Conservation (phyloP, 106 monocot genomes). For the Xerophyta viscosa region DNA sequence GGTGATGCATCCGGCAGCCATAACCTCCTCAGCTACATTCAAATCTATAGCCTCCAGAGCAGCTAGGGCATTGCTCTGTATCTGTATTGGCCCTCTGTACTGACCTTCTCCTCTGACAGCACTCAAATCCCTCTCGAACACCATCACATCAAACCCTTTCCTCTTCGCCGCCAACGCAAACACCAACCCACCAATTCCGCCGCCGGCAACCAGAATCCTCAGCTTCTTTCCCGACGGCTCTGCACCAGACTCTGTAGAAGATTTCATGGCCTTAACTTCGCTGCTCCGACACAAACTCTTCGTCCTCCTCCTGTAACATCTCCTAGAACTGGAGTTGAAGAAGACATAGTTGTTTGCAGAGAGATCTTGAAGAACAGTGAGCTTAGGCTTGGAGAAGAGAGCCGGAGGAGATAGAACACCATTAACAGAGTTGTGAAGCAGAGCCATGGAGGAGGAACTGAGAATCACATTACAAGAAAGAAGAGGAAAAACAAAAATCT, state of each 20-base stretch:
- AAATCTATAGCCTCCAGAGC: conserved; percentile 66
- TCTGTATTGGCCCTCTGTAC: conserved; percentile 82
- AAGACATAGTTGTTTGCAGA: neutral
- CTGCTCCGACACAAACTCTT: too few species aligned
- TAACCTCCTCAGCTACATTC: conserved; percentile 64
- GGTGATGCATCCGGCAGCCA: conserved; percentile 65
- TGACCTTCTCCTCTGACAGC: conserved; percentile 77
- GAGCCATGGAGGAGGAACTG: too few species aligned
- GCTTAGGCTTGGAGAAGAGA: conserved; percentile 20
- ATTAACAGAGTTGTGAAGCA: too few species aligned
- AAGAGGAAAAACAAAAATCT: too few species aligned
- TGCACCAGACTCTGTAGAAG: neutral
- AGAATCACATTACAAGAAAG: too few species aligned
- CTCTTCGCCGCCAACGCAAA: conserved; percentile 57
- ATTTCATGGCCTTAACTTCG: neutral
- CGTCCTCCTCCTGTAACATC: neutral
- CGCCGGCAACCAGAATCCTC: conserved; percentile 53
- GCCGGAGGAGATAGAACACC: conserved; percentile 13
- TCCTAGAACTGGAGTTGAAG: neutral
- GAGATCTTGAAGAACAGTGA: conserved; percentile 3
- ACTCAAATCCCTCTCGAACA: conserved; percentile 73
- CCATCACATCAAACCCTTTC: conserved; percentile 73
- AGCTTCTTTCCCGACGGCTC: conserved; percentile 15
- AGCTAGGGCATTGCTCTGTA: conserved; percentile 78
- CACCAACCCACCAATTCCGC: conserved; percentile 74